Evolutionary conservation across 2,329 filamentous ascomycete genomes (phyloP), one percentile per base, ranked within the genome.

Genomic region (Sclerotinia subarctica): DNA sequence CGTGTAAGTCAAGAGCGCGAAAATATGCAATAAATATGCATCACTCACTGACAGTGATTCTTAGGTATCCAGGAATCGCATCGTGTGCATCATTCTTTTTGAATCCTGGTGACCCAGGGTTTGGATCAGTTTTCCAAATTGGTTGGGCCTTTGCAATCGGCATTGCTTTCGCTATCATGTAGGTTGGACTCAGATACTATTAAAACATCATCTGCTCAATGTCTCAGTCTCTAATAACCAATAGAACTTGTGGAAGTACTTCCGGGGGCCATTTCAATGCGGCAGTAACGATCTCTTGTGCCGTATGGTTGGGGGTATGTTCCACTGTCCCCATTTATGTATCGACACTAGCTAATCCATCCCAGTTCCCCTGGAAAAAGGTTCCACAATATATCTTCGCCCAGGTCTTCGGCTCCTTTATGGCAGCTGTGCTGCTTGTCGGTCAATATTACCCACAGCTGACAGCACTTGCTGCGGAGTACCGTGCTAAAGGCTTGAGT

Each of bases 131-230:
- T 42, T 83, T 87, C 72, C 82, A 85, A 70, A 83, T 86, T 66
- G 85, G 85, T 24, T 83, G 80, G 75, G 83, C 83, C 2, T 87
- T 84, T 73, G 83, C 83, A 6, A 74, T 87, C 21, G 85, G 85
- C 5, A 86, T 87, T 72, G 82, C 84, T 19, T 85, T 86, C 71
- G 85, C 85, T 56, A 85, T 87, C 75, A 85, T 86, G 65, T 63
- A 63, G 8, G 65, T 63, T 46, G 19, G 46, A 63, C 21, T 19
- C 17, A 3, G 44, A 24, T 65, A 1, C 6, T 26, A 6, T 29
- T 26, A 62, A 13, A 17, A 57, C 10, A 24, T 15, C n/a, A 6
- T 38, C 17, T 10, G 6, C 13, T 64, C 52, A 58, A 59, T 49
- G 21, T 10, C 8, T 32, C 53, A n/a, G 8, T 46, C n/a, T 44